Evolutionary conservation across 1,284 basidiomycete genomes (phyloP), one percentile per base, ranked within the genome.

Genomic region (Testicularia cyperi): DNA sequence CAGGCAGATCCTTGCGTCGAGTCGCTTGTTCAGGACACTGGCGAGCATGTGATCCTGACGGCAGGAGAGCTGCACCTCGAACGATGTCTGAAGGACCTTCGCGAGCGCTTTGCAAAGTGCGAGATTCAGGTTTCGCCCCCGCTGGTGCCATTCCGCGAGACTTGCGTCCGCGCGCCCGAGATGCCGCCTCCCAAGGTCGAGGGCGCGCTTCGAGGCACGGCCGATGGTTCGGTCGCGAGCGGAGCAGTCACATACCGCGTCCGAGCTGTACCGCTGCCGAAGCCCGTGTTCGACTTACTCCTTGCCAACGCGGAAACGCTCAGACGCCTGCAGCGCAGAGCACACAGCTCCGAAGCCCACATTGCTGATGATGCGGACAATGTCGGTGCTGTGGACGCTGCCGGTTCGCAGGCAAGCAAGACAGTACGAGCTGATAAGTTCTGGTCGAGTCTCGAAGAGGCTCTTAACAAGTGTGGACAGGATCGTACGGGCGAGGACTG

Each of bases 1-100:
- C 92, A 97, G 77, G 87, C 92, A 5, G 95, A 98, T 78, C 94
- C 95, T 1, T 98, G 92, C 68, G 94, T 95, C 14, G 91, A 98
- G 77, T 92, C 89, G 0, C 88, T 96, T 74, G 90, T 97, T 56
- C 94, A 98, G 78, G 86, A 91, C 69, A 96, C 92, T 0, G 95
- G 95, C 29, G 95, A 99, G 78, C 89, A 96, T 77, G 95, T 98
- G 44, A 96, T 99, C 64, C 79, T 97, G 54, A 90, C 90, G 6
- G 95, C 95, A 0, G 95, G 95, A 43, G 95, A 98, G 76, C 79
- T 99, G 44, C 95, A 98, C 77, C 80, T 98, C 18, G 94, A 98
- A 88, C 84, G 95, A 62, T 99, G 95, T 73, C 78, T 98, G 38
- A 92, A 91, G 78, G 95, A 98, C 77, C 80, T 99, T 15, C 84